A percentile compares a stretch with the other conserved stretches of the same genome.
Evolutionary conservation across 306 rosid genomes (phyloP).

Genomic region (Mimosa bimucronata): DNA sequence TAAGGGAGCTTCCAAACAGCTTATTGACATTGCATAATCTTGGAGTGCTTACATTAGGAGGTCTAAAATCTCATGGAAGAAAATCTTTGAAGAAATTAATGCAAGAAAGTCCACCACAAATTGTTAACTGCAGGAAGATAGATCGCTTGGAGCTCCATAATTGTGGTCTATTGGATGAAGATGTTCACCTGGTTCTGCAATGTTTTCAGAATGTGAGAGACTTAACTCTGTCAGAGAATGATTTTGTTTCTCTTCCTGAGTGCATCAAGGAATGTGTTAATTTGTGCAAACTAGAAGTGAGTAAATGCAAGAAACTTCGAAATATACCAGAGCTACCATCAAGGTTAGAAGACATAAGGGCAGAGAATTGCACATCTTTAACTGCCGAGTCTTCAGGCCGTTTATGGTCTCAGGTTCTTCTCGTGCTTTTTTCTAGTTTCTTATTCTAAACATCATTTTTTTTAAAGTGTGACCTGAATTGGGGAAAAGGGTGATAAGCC

Average conservation of each 20-base stretch:
- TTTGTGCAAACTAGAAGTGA: neutral
- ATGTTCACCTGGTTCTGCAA: neutral
- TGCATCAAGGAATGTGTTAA: neutral
- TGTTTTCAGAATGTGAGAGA: neutral
- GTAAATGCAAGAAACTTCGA: neutral
- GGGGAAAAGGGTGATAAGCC: too few species aligned
- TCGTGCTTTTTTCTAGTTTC: neutral
- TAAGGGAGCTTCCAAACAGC: neutral
- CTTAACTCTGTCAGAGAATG: neutral
- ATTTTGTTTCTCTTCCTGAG: neutral
- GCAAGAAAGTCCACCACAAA: neutral
- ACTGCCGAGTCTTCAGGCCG: neutral
- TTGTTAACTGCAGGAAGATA: neutral
- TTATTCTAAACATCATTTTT: too few species aligned
- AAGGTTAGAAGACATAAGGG: neutral
- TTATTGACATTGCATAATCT: neutral
- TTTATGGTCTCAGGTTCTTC: neutral
- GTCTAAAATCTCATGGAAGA: neutral
- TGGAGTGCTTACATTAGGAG: neutral
- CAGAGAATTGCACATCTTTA: neutral
- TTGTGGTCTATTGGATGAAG: neutral
- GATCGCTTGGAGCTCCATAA: neutral
- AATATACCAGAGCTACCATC: neutral
- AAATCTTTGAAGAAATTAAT: neutral
- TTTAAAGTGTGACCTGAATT: too few species aligned